A percentile compares a stretch with the other conserved stretches of the same genome.
phyloP scores from a whole-genome alignment of 2,329 filamentous ascomycete genomes.

The Ceratocystis alfenasii region DNA sequence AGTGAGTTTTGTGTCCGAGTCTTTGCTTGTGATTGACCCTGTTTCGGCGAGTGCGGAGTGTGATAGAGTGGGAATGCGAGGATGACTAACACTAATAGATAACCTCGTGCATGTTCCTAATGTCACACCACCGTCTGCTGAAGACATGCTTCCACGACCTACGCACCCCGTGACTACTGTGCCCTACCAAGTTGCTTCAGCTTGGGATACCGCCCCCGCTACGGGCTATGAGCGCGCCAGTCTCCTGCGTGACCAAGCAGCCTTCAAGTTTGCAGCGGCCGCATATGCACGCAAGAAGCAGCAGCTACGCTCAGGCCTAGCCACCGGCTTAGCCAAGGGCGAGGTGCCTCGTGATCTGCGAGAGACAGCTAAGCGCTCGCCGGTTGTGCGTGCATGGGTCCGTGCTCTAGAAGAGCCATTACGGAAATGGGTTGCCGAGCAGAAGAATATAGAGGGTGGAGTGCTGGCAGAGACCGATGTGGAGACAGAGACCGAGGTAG shows the following conservation, averaged over 20 bases:
- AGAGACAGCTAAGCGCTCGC: conserved; percentile 65
- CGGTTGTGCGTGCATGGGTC: conserved; percentile 66
- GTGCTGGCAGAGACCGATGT: conserved; percentile 20
- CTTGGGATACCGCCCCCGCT: conserved; percentile 53
- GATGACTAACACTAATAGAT: conserved; percentile 41
- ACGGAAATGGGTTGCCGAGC: conserved; percentile 56
- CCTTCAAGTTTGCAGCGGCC: conserved; percentile 36
- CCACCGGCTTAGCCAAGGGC: conserved; percentile 37
- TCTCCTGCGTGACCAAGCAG: conserved; percentile 35
- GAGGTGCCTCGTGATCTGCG: conserved; percentile 69
- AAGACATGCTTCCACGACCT: conserved; percentile 72
- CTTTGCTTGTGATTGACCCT: background rate
- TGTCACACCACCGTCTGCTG: conserved; percentile 65
- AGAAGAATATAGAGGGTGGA: conserved; percentile 25
- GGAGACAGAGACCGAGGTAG: conserved; percentile 24
- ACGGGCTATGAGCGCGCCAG: conserved; percentile 23
- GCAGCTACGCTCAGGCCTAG: conserved; percentile 34
- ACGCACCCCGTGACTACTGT: conserved; percentile 67
- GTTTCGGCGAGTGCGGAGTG: no score
- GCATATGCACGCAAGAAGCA: conserved; percentile 37
- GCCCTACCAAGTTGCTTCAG: conserved; percentile 77
- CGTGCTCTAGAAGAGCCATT: conserved; percentile 78
- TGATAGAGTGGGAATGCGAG: background rate
- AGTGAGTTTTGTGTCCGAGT: conserved; percentile 41
- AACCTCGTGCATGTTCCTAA: conserved; percentile 78